These are phyloP conservation scores for Cudoniella acicularis DNA, from an alignment of 495 filamentous ascomycete species.

Conservation along the genomic window DNA sequence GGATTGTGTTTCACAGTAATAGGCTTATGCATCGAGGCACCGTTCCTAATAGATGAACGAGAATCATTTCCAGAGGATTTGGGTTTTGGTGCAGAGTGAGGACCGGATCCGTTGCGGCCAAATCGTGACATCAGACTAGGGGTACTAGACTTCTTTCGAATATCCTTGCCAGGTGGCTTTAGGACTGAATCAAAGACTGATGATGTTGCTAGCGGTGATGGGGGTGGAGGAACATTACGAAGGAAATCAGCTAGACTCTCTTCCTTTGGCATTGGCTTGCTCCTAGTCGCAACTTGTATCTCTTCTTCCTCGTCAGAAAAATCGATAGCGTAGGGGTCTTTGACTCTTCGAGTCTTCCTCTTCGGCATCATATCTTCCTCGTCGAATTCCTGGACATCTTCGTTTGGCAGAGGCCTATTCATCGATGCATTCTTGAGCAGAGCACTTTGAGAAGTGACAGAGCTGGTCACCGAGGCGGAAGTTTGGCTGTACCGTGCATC, in stretches of 20 bases:
- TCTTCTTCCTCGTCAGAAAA: constrained; percentile 77
- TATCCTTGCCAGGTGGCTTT: constrained; percentile 24
- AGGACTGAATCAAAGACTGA: constrained; percentile 18
- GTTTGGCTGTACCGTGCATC: constrained; percentile 30
- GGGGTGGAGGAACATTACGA: constrained; percentile 73
- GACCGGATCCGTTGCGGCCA: constrained; percentile 36
- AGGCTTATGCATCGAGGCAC: constrained; percentile 23
- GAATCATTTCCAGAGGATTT: constrained; percentile 3
- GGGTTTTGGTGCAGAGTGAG: constrained; percentile 2
- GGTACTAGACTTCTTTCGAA: constrained; percentile 59
- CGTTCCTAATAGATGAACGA: constrained; percentile 3
- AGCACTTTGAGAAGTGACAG: constrained; percentile 48
- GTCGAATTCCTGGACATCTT: constrained; percentile 17
- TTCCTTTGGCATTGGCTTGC: constrained; percentile 42
- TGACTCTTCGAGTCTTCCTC: constrained; percentile 72
- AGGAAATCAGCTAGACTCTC: constrained; percentile 90
- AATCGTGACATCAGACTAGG: constrained; percentile 62
- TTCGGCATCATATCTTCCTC: constrained; percentile 50
- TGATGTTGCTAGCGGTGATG: constrained; percentile 38
- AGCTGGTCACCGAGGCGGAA: constrained; percentile 45
- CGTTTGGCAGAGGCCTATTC: constrained; percentile 9
- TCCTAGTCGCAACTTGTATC: constrained; percentile 24
- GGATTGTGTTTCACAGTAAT: constrained; percentile 20
- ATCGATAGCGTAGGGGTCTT: constrained; percentile 91
- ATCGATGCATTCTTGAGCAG: constrained; percentile 34